Evolutionary conservation across 768 basidiomycete species (phyloP).

Genomic region (Crassisporium funariophilum): DNA sequence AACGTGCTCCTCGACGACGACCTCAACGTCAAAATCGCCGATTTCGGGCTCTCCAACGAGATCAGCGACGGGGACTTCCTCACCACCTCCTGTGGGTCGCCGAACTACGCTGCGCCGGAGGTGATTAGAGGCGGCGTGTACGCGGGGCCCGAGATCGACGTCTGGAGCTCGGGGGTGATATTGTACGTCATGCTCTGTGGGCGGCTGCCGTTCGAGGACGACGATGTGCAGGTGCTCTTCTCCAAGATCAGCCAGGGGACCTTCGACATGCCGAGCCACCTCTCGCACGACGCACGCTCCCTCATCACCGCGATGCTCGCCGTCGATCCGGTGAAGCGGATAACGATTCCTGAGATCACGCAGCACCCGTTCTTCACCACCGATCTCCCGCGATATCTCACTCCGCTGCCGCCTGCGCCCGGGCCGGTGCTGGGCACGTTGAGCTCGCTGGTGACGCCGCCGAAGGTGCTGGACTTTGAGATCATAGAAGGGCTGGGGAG

Average conservation of each 20-base stretch:
- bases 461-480: conserved; percentile 73
- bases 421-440: conserved; percentile 78
- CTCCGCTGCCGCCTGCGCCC: conserved; percentile 74
- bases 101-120: conserved; percentile 98
- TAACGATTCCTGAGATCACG: conserved; percentile 90
- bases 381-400: conserved; percentile 85
- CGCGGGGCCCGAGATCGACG: conserved; percentile 97
- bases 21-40: conserved; percentile 96
- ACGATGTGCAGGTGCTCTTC: conserved; percentile 90
- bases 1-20: conserved; percentile 87
- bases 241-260: conserved; percentile 92
- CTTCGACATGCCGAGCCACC: conserved; percentile 81
- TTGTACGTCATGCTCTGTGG: conserved; percentile 98
- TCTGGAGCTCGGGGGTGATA: conserved; percentile 99
- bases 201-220: conserved; percentile 94
- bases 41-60: conserved; percentile 95
- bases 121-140: conserved; percentile 95
- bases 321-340: conserved; percentile 93
- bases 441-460: conserved; percentile 69
- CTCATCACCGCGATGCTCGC: conserved; percentile 90
- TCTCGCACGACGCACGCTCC: conserved; percentile 74
- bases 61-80: conserved; percentile 97
- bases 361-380: conserved; percentile 88
- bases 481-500: conserved; percentile 91
- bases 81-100: conserved; percentile 96